Evolutionary conservation across 768 basidiomycete species (phyloP).

Genomic region (Rhodotorula diobovata): DNA sequence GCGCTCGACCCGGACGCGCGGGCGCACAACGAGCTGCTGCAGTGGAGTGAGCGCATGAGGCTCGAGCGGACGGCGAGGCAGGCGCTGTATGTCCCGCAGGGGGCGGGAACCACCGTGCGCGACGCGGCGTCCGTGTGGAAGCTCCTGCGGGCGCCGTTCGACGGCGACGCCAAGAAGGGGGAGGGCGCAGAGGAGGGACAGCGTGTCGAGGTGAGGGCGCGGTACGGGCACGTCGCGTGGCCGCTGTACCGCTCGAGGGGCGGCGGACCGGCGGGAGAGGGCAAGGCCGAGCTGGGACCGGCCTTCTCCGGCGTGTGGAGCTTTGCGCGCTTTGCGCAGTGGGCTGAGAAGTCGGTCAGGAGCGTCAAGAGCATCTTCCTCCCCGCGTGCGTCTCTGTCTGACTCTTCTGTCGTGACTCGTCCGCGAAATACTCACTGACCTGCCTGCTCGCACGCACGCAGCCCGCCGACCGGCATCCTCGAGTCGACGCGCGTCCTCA

Average conservation of each 20-base stretch:
- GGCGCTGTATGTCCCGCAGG: background rate
- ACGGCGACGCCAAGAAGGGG: background rate
- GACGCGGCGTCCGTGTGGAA: background rate
- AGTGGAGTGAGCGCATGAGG: slow-evolving; percentile 17
- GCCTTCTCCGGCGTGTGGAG: background rate
- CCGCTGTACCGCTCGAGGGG: slow-evolving; percentile 16
- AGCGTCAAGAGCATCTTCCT: slow-evolving; percentile 16
- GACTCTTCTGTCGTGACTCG: background rate
- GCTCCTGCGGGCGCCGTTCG: slow-evolving; percentile 10
- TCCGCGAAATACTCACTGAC: background rate
- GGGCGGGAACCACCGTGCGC: background rate
- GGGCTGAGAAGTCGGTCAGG: background rate
- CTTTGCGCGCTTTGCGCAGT: slow-evolving; percentile 6
- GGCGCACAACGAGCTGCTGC: background rate
- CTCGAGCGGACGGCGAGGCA: slow-evolving; percentile 5
- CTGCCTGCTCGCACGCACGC: too few relatives aligned
- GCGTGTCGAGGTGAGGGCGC: slow-evolving; percentile 14
- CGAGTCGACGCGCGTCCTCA: slow-evolving; percentile 1
- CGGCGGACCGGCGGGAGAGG: background rate
- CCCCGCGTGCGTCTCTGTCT: slow-evolving; percentile 3
- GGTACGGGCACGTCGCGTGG: slow-evolving; percentile 29
- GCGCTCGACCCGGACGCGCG: background rate
- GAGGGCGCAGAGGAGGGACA: background rate
- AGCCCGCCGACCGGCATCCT: slow-evolving; percentile 10
- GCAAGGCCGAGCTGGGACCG: background rate